Conservation (phyloP, 352 stramenopile species). For the Phytopythium mirpurense region DNA sequence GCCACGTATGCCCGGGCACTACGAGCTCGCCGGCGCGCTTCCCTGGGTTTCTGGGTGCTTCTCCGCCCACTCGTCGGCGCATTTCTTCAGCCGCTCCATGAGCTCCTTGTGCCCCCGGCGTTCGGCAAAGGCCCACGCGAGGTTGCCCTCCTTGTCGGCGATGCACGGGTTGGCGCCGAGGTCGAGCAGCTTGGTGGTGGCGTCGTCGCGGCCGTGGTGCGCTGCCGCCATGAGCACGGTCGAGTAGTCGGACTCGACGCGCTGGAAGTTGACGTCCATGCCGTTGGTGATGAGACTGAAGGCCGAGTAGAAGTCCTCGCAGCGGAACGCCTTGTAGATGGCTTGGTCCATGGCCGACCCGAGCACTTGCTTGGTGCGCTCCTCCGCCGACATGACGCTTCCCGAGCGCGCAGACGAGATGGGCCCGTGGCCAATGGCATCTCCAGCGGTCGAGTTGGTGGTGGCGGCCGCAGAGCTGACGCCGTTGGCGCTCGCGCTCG, state of each 20-base stretch:
- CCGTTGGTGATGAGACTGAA: conserved; percentile 79
- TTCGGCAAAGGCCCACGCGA: conserved; percentile 70
- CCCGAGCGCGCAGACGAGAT: conserved; percentile 6
- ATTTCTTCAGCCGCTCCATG: conserved; percentile 67
- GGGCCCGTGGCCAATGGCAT: conserved; percentile 12
- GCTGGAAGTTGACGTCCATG: conserved; percentile 86
- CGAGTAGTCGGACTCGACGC: conserved; percentile 69
- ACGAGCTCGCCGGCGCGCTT: neutral
- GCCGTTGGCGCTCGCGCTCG: neutral
- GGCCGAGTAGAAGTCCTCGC: conserved; percentile 74
- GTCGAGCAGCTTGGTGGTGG: conserved; percentile 48
- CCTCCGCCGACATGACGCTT: conserved; percentile 45
- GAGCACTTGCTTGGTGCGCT: conserved; percentile 72
- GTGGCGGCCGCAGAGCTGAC: neutral
- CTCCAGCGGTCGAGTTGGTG: conserved; percentile 1
- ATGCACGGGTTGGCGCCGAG: conserved; percentile 65
- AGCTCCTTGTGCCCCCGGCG: conserved; percentile 56
- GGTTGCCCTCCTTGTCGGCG: conserved; percentile 41
- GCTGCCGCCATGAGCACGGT: conserved; percentile 74
- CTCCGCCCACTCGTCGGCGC: conserved; percentile 52
- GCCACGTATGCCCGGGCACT: neutral
- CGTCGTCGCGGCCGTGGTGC: conserved; percentile 76
- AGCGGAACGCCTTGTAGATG: conserved; percentile 74
- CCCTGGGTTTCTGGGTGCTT: neutral
- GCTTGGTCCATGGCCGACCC: conserved; percentile 79